Percentiles rank a stretch among this genome's conserved stretches.
Conservation (phyloP, 2,329 filamentous ascomycete genomes). For the Colletotrichum noveboracense region DNA sequence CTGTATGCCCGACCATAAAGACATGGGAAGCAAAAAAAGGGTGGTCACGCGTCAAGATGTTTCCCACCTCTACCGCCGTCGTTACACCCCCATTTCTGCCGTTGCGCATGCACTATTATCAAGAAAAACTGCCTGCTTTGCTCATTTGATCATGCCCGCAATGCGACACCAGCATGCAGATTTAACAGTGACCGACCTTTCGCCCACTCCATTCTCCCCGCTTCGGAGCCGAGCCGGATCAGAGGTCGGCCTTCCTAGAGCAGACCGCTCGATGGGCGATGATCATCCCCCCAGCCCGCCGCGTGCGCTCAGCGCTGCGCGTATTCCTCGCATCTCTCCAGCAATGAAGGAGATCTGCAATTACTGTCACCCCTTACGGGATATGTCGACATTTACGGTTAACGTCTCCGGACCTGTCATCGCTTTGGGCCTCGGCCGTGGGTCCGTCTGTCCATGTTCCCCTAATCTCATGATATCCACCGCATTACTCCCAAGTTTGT, state of each 20-base stretch:
- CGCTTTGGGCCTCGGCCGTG: not conserved
- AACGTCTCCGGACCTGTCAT: not conserved
- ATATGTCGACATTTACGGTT: slow-evolving; percentile 8
- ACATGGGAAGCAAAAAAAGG: not conserved
- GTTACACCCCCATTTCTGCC: not conserved
- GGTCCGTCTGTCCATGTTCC: not conserved
- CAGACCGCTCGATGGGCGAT: not conserved
- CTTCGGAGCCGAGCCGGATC: slow-evolving; percentile 10
- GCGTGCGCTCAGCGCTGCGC: not conserved
- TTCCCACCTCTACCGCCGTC: not conserved
- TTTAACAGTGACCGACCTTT: not conserved
- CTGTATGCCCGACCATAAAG: not conserved
- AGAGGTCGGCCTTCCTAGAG: not conserved
- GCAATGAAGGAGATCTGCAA: slow-evolving; percentile 5
- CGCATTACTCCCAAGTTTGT: not conserved
- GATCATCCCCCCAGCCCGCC: not conserved
- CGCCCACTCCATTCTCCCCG: not conserved
- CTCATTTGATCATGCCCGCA: not conserved
- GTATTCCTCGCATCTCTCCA: not conserved
- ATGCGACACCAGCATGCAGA: not conserved
- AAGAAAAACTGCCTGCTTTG: not conserved
- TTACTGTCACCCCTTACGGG: not conserved
- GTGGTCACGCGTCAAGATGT: not conserved
- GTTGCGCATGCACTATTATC: not conserved
- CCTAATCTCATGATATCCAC: slow-evolving; percentile 10